Base-by-base conservation (phyloP, 1,139 yeast species). In the Scheffersomyces lignicola region DNA sequence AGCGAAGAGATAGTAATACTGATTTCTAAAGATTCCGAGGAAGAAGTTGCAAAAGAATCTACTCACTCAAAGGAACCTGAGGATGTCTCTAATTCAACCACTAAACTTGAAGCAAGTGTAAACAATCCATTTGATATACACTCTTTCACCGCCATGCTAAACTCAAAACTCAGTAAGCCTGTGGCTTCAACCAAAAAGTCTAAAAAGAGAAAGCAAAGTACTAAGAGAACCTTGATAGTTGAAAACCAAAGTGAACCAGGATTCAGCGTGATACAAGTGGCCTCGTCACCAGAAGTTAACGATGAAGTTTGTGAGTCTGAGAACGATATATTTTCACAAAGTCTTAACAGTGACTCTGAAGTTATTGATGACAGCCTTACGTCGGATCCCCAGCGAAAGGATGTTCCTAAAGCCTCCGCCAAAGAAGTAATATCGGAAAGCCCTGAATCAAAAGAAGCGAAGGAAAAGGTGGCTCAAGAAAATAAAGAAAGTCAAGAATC, bases 111-210 rank as follows among this genome's bases (percentile, higher is more conserved):
- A n/a, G n/a, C 24, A 8, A 26, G 28, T 13, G 18, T 33, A 22
- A 38, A 29, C 6, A 26, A 10, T 12, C 26, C 38, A 22, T 57
- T 57, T 40, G 62, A 58, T 38, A 56, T 58, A 20, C 61, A 57
- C 38, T 54, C 60, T 2, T 58, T 57, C 35, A 58, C 62, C 1
- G 61, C 62, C 1, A 42, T 56, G 48, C 37, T 58, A 17, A 55
- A 47, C 22, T 52, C 56, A 3, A 56, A 54, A 33, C 46, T 57
- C 21, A 15, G 6, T 11, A 14, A 6, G 13, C 10, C 26, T 6
- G 14, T 14, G 13, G 11, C 26, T 7, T 11, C 11, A 14, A 9
- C 5, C 5, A 23, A 23, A 23, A 14, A 14, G 13, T 9, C 10
- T 9, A 23, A 14, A 14, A 23, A 23, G 10, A 6, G 26, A 5